These are phyloP conservation scores for Decorospora gaudefroyi DNA, from an alignment of 2,329 filamentous ascomycete species.

Conservation along the genomic window DNA sequence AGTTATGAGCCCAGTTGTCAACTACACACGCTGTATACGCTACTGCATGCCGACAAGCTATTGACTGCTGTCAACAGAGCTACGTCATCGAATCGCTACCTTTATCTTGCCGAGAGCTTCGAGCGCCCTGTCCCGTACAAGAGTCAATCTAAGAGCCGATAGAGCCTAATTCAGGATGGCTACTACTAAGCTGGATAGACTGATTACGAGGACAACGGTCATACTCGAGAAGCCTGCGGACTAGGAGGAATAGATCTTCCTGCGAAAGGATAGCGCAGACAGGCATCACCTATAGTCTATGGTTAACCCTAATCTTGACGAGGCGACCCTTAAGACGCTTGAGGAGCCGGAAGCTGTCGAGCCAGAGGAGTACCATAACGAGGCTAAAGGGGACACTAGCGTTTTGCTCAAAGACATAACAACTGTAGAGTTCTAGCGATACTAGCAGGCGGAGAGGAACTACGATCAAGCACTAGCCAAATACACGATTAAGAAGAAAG, in stretches of 20 bases:
- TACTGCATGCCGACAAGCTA: no score
- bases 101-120: no score
- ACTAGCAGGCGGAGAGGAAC: background rate
- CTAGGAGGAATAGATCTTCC: background rate
- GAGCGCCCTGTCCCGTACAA: no score
- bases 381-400: background rate
- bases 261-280: constrained; percentile 1
- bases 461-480: background rate
- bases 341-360: constrained; percentile 1
- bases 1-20: constrained; percentile 6
- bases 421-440: background rate
- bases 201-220: constrained; percentile 3
- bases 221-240: constrained; percentile 9
- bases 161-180: constrained; percentile 7
- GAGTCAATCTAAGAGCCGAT: constrained; percentile 2
- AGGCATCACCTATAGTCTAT: no score
- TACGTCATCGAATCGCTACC: no score
- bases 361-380: background rate
- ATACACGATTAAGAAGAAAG: constrained; percentile 3
- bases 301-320: no score
- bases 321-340: no score
- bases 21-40: no score
- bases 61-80: no score
- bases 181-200: constrained; percentile 3
- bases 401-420: background rate